Base-by-base conservation (phyloP, 2,329 filamentous ascomycete genomes). In the Didymella exigua region DNA sequence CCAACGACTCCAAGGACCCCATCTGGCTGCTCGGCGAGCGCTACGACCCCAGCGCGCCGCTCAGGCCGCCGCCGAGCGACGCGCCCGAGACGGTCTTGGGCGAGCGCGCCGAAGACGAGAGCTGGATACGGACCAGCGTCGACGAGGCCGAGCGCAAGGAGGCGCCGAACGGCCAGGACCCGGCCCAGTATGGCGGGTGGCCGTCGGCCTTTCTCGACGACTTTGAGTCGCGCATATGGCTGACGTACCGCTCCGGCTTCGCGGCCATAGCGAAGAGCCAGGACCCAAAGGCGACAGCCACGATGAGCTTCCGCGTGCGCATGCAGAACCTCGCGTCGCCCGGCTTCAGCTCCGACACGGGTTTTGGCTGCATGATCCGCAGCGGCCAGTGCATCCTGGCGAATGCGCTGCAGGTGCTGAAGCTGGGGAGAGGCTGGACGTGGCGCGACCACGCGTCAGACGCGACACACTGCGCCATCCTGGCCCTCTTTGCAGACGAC, bases 281-380 rank as follows among this genome's bases (percentile, higher is more conserved):
- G 49, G 89, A 93, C 62, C 87, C 89, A 0, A 87, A 87, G 67
- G 89, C 91, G 13, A 73, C 81, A 1, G 82, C 87, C 4, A 81
- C 86, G 7, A 85, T 98, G 79, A 96, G 91, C 3, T 85, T 98
- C 54, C 81, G 90, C 1, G 93, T 96, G 76, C 88, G 92, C 45
- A 80, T 98, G 63, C 89, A 92, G 68, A 93, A 82, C 49, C 89
- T 98, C 5, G 91, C 96, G 43, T 85, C 90, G 53, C 82, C 82
- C 23, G 92, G 90, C 4, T 99, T 98, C 76, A 89, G 91, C 10
- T 93, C 91, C 2, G 95, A 99, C 73, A 93, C 91, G 9, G 95
- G 95, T 46, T 99, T 96, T 92, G 95, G 95, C 0, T 99, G 95
- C 71, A 99, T 99, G 95, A 98, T 99, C 66, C 83, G 95, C 56